Evolutionary conservation across 2,329 filamentous ascomycete genomes (phyloP), one percentile per base, ranked within the genome.

Genomic region (Metarhizium guizhouense): DNA sequence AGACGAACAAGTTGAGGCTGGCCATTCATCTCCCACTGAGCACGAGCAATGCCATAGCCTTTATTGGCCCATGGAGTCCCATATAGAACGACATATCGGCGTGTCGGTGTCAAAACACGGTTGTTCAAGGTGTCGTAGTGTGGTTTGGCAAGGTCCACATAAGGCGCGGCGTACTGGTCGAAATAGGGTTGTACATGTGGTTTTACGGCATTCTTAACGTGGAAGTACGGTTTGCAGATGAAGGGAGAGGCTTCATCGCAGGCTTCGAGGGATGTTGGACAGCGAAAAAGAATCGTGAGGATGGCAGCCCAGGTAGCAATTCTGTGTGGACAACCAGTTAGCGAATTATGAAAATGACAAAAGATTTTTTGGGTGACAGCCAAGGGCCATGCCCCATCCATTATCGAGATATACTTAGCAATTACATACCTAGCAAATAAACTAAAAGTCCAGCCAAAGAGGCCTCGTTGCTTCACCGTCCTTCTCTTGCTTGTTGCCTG

Each of bases 131-230:
- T 74, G 18, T 82, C 66, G 66, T 87, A 87, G 72, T 97, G 96
- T 1, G 93, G 93, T 58, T 82, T 83, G 40, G 82, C 86, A 52
- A 83, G 74, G 42, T 92, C 81, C 59, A 96, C 83, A 67, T 96
- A 94, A 3, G 90, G 89, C 6, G 86, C 87, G 29, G 89, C 86
- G 66, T 96, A 95, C 56, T 82, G 71, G 62, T 93, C 76, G 71
- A 96, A 97, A 72, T 95, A 95, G 3, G 92, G 93, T 63, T 86
- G 79, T 36, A 95, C 66, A 69, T 93, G 86, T 3, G 94, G 94
- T 30, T 83, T 73, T 57, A 92, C 75, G 56, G 74, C 66, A 20
- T 78, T 72, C 78, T 85, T 75, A 75, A 84, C 63, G 73, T 84
- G 72, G 74, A 87, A 79, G 79, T 96, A 96, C 10, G 88, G 86